Percentiles rank a stretch among this genome's conserved stretches.
Evolutionary conservation across 2,329 filamentous ascomycete species (phyloP).

Genomic region (Cercospora zeina): DNA sequence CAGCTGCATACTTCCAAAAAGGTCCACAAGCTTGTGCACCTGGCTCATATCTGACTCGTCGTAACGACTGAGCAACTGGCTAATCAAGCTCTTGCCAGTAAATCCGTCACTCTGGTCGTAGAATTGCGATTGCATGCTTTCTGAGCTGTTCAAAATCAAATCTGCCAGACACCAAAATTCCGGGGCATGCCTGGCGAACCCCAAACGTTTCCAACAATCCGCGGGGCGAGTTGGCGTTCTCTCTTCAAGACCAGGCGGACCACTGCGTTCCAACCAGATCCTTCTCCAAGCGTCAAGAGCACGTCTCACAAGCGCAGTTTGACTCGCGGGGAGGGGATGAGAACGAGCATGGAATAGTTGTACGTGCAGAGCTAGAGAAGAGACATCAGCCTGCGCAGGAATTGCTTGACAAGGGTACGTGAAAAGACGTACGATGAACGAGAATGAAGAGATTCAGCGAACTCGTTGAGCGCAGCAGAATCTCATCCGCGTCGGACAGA

Average conservation of each 20-base stretch:
- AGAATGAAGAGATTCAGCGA: conserved; percentile 8
- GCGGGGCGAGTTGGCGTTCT: background rate
- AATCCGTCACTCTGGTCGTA: conserved; percentile 3
- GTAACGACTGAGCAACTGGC: conserved; percentile 9
- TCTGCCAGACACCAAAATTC: conserved; percentile 14
- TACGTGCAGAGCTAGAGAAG: conserved; percentile 2
- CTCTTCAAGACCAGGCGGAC: background rate
- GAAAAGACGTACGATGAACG: conserved; percentile 5
- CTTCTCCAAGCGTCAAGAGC: conserved; percentile 9
- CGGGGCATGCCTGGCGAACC: conserved; percentile 5
- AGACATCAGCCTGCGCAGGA: background rate
- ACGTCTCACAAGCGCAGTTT: conserved; percentile 7
- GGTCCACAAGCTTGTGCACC: conserved; percentile 12
- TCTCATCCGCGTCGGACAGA: background rate
- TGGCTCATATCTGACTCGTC: conserved; percentile 13
- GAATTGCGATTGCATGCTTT: background rate
- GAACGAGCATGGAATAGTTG: conserved; percentile 16
- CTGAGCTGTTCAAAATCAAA: conserved; percentile 11
- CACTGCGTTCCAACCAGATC: conserved; percentile 3
- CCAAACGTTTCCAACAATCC: conserved; percentile 9
- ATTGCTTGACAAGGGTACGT: background rate
- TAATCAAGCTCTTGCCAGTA: background rate
- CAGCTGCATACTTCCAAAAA: conserved; percentile 9
- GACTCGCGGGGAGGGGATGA: conserved; percentile 11
- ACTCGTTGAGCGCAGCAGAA: background rate